phyloP scores from a whole-genome alignment of 495 filamentous ascomycete species.

The Xylaria telfairii region DNA sequence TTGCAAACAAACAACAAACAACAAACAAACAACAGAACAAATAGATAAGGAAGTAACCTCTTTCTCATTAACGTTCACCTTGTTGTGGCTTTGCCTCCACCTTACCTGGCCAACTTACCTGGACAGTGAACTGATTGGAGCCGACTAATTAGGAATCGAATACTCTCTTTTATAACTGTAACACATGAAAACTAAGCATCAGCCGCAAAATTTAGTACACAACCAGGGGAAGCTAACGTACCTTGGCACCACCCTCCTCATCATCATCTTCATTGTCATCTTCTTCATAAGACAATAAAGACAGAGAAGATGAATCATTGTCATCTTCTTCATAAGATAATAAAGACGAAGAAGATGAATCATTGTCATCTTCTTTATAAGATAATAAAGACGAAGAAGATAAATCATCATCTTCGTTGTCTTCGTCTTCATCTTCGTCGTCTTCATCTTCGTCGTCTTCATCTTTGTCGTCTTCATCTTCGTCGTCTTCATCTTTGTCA shows the following conservation, averaged over 20 bases:
- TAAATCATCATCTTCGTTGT: conserved; percentile 7
- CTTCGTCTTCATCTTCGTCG: conserved; percentile 15
- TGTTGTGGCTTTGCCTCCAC: neutral
- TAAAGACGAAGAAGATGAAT: too few relatives aligned
- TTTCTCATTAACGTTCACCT: too few relatives aligned
- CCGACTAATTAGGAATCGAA: too few relatives aligned
- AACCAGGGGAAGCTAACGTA: neutral
- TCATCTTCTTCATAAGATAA: conserved; percentile 14
- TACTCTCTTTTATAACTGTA: too few relatives aligned
- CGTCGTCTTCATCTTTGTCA: too few relatives aligned
- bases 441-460: neutral
- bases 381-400: too few relatives aligned
- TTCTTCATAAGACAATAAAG: too few relatives aligned
- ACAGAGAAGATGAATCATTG: too few relatives aligned
- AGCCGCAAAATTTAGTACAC: too few relatives aligned
- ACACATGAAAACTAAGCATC: neutral
- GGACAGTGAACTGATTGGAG: neutral
- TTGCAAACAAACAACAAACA: too few relatives aligned
- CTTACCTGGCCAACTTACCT: neutral
- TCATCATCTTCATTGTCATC: conserved; percentile 11
- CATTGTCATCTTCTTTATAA: conserved; percentile 9
- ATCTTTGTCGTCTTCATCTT: conserved; percentile 12
- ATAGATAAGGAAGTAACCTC: too few relatives aligned
- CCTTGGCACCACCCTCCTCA: conserved; percentile 11
- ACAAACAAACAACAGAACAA: too few relatives aligned